Base-by-base conservation (phyloP, 1,284 basidiomycete species). In the Filobasidium uniguttulatum region DNA sequence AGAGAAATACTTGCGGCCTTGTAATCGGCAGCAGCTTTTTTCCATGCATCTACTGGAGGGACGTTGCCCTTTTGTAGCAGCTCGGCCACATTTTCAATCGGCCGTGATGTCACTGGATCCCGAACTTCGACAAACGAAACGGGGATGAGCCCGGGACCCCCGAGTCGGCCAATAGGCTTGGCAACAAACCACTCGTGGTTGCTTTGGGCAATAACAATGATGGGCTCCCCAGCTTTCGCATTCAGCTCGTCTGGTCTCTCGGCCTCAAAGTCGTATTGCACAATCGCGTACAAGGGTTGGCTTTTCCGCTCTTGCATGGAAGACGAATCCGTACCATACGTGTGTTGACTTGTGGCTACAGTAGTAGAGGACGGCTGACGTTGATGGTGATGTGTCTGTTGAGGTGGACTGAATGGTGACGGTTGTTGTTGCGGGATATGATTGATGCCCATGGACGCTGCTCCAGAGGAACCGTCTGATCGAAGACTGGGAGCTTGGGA, bases 11-110 rank as follows among this genome's bases (percentile, higher is more conserved):
- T 89, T 62, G 84, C 90, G 58, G 89, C 87, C 71, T 96, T 97
- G 75, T 97, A 97, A 58, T 79, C 84, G 51, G 90, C 80, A 72
- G 96, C 88, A 48, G 86, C 84, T 62, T 82, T 82, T 67, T 97
- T 97, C 94, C 94, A 99, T 57, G 97, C 91, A 64, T 97, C 93
- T 12, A 98, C 90, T 57, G 81, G 83, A 20, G 94, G 94, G 12
- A 98, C 75, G 53, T 84, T 81, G 19, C 86, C 86, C 23, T 77
- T 77, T 60, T 86, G 80, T 66, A 94, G 88, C 54, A 94, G 75
- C 20, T 77, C 74, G 23, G 81, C 77, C 5, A 93, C 76, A 55
- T 89, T 82, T 20, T 76, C 71, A 55, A 75, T 62, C 20, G 85
- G 73, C 54, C 77, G 73, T 40, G 83, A 89, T 3, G 91, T 88